Percentiles rank a stretch among this genome's conserved stretches.
phyloP scores from a whole-genome alignment of 1,284 basidiomycete species.

The Cryptococcus sp. region DNA sequence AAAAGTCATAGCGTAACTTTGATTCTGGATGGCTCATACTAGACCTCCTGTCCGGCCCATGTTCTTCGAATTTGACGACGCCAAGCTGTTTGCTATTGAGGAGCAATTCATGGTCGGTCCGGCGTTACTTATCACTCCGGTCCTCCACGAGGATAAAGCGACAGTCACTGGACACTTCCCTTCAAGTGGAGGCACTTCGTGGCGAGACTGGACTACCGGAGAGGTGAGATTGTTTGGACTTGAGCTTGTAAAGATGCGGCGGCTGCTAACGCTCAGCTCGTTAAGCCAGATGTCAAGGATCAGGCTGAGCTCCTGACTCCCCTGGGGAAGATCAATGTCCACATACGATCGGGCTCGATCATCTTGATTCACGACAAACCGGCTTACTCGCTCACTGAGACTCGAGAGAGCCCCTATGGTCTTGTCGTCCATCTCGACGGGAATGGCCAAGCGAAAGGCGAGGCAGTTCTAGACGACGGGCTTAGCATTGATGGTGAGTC shows the following conservation, averaged over 20 bases:
- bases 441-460: constrained; percentile 54
- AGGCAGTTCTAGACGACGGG: constrained; percentile 64
- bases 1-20: not conserved
- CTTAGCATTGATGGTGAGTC: constrained; percentile 9
- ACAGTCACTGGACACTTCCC: constrained; percentile 51
- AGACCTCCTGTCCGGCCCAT: constrained; percentile 64
- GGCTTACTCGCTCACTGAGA: constrained; percentile 59
- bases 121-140: constrained; percentile 68
- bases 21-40: not conserved
- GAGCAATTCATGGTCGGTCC: constrained; percentile 66
- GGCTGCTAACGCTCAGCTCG: constrained; percentile 30
- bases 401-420: constrained; percentile 55
- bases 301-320: constrained; percentile 43
- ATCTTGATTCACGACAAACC: constrained; percentile 57
- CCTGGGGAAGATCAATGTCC: constrained; percentile 64
- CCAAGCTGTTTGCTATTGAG: constrained; percentile 60
- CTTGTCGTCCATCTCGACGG: constrained; percentile 56
- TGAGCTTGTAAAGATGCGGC: too few relatives aligned
- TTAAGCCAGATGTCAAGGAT: constrained; percentile 49
- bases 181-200: constrained; percentile 53
- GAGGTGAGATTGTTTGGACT: not conserved
- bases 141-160: constrained; percentile 58
- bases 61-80: constrained; percentile 70
- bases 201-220: constrained; percentile 62
- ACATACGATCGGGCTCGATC: constrained; percentile 60